These are phyloP conservation scores for Tricholoma furcatifolium DNA, from an alignment of 768 basidiomycete species.

Conservation along the genomic window DNA sequence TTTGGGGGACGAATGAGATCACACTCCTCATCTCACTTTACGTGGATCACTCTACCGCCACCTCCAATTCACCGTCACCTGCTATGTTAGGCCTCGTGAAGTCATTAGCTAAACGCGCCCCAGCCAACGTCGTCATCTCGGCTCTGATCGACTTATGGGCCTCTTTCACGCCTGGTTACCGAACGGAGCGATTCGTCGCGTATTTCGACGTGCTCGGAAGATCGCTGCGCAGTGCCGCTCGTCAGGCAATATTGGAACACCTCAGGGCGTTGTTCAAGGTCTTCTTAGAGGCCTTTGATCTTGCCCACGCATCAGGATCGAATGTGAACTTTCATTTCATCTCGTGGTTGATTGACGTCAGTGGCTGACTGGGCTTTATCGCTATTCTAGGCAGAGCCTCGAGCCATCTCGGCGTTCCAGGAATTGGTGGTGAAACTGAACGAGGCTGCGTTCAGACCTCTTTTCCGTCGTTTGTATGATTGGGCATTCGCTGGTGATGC, in stretches of 20 bases:
- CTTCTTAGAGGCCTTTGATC: conserved; percentile 77
- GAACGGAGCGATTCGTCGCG: conserved; percentile 35
- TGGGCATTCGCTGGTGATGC: conserved; percentile 79
- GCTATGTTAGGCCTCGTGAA: conserved; percentile 52
- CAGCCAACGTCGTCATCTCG: conserved; percentile 65
- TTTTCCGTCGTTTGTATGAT: conserved; percentile 90
- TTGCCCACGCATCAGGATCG: conserved; percentile 32
- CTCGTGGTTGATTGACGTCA: not conserved
- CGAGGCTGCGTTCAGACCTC: conserved; percentile 85
- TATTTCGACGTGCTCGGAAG: conserved; percentile 74
- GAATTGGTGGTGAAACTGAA: conserved; percentile 92
- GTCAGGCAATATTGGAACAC: conserved; percentile 63
- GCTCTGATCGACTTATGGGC: conserved; percentile 63
- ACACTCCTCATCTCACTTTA: conserved; percentile 55
- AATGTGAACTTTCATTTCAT: conserved; percentile 7
- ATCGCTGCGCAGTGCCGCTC: conserved; percentile 60
- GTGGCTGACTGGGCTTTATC: not conserved
- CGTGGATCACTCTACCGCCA: conserved; percentile 40
- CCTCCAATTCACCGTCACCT: conserved; percentile 28
- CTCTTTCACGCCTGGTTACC: conserved; percentile 26
- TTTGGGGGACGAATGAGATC: conserved; percentile 70
- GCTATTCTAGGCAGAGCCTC: conserved; percentile 47
- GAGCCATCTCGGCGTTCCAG: conserved; percentile 71
- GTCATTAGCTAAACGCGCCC: conserved; percentile 66
- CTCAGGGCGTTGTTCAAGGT: conserved; percentile 70